A percentile compares a stretch with the other conserved stretches of the same genome.
phyloP scores from a whole-genome alignment of 306 rosid species.

The Abrus pulchellus region DNA sequence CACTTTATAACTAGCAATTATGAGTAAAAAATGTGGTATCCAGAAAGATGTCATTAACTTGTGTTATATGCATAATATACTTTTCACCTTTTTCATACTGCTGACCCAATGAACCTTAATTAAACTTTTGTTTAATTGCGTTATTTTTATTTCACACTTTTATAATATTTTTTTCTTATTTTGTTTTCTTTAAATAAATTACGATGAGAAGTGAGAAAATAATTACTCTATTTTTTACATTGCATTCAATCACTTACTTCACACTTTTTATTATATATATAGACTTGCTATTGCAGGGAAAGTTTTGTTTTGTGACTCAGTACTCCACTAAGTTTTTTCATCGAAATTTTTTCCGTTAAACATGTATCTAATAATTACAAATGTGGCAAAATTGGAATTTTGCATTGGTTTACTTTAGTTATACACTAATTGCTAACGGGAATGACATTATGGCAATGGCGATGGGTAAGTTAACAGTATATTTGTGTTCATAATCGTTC shows the following conservation, averaged over 20 bases:
- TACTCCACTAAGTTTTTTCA: not conserved
- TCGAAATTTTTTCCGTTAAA: not conserved
- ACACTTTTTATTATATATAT: not conserved
- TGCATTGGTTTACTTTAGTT: not conserved
- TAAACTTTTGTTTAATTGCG: not conserved
- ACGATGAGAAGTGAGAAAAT: too few relatives aligned
- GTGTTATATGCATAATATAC: constrained; percentile 46
- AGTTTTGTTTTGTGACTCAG: not conserved
- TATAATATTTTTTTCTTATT: too few relatives aligned
- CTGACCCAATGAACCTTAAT: constrained; percentile 1
- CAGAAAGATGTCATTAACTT: constrained; percentile 50
- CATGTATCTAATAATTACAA: not conserved
- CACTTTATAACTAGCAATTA: constrained; percentile 43
- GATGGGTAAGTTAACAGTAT: not conserved
- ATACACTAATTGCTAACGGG: not conserved
- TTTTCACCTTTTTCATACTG: constrained; percentile 15
- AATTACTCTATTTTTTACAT: not conserved
- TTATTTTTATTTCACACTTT: too few relatives aligned
- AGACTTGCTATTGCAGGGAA: not conserved
- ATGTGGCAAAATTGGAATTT: not conserved
- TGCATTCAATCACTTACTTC: not conserved
- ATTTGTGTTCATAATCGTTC: not conserved
- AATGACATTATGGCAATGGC: not conserved
- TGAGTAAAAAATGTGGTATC: constrained; percentile 40
- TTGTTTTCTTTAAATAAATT: too few relatives aligned